These are phyloP conservation scores for Selaginella moellendorffii DNA, from an alignment of 75 land plant genomes.

Conservation along the genomic window DNA sequence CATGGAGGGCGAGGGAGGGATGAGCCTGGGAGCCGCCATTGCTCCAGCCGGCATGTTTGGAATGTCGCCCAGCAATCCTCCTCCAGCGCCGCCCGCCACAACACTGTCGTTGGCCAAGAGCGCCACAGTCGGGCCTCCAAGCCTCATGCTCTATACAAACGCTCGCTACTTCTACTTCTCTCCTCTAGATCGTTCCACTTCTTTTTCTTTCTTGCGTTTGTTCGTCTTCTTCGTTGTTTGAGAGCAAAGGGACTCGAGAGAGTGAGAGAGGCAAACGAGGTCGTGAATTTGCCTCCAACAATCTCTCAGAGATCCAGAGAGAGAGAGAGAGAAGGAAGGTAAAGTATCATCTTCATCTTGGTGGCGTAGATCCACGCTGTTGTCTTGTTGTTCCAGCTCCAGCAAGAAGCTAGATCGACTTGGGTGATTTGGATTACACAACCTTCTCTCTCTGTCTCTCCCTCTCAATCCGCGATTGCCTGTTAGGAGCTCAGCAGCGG, in stretches of 20 bases:
- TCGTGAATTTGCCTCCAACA: background rate
- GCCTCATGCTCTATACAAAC: no score
- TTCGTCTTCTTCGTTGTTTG: no score
- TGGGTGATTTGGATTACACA: background rate
- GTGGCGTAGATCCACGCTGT: background rate
- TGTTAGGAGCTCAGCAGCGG: constrained; percentile 1
- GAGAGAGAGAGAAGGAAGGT: constrained; percentile 1
- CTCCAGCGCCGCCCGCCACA: background rate
- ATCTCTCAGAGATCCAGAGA: background rate
- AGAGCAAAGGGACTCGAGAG: background rate
- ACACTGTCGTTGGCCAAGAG: constrained; percentile 8
- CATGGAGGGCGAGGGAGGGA: constrained; percentile 13
- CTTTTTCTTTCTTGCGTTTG: no score
- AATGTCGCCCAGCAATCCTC: constrained; percentile 21
- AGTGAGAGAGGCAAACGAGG: background rate
- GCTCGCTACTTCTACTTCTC: no score
- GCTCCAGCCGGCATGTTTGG: constrained; percentile 32
- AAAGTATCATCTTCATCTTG: background rate
- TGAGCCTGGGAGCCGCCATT: constrained; percentile 20
- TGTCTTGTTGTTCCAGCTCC: background rate
- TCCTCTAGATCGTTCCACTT: no score
- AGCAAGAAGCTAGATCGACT: no score
- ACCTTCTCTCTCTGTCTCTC: background rate
- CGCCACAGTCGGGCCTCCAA: constrained; percentile 41
- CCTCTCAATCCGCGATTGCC: background rate